Conservation (phyloP, 108 stramenopile genomes). For the Cyclotella choctawhatcheeana region DNA sequence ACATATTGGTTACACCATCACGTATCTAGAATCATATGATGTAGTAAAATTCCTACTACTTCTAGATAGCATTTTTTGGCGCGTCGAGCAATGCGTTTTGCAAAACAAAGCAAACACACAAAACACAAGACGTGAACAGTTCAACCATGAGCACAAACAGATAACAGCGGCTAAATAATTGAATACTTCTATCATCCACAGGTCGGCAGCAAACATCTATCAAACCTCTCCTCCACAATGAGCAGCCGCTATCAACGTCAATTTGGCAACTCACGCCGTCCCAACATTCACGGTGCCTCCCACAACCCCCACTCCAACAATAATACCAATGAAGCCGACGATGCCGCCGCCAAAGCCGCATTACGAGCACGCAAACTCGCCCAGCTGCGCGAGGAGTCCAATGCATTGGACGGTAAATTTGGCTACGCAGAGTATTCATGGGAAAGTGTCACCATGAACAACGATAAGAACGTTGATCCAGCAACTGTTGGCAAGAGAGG, state of each 20-base stretch:
- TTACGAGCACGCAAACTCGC: slow-evolving; percentile 49
- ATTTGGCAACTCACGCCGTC: slow-evolving; percentile 38
- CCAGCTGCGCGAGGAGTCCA: slow-evolving; percentile 42
- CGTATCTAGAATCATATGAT: too few species aligned
- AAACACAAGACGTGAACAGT: too few species aligned
- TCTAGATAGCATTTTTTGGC: too few species aligned
- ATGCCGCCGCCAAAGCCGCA: slow-evolving; percentile 20
- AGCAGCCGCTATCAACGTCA: slow-evolving; percentile 76
- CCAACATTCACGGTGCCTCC: slow-evolving; percentile 21
- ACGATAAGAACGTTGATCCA: slow-evolving; percentile 45
- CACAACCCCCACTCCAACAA: slow-evolving; percentile 24
- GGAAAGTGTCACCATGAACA: slow-evolving; percentile 8
- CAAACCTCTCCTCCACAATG: too few species aligned
- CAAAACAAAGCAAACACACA: too few species aligned
- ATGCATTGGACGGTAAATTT: slow-evolving; percentile 63
- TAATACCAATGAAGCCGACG: slow-evolving; percentile 43
- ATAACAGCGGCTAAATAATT: too few species aligned
- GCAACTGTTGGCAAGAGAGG: slow-evolving; percentile 61
- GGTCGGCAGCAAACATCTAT: too few species aligned
- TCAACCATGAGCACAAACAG: too few species aligned
- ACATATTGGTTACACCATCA: too few species aligned
- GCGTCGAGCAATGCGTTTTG: too few species aligned
- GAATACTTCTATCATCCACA: too few species aligned
- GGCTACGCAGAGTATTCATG: slow-evolving; percentile 56
- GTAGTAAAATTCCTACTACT: too few species aligned